Evolutionary conservation across 768 basidiomycete species (phyloP).

Genomic region (Kwoniella pini): DNA sequence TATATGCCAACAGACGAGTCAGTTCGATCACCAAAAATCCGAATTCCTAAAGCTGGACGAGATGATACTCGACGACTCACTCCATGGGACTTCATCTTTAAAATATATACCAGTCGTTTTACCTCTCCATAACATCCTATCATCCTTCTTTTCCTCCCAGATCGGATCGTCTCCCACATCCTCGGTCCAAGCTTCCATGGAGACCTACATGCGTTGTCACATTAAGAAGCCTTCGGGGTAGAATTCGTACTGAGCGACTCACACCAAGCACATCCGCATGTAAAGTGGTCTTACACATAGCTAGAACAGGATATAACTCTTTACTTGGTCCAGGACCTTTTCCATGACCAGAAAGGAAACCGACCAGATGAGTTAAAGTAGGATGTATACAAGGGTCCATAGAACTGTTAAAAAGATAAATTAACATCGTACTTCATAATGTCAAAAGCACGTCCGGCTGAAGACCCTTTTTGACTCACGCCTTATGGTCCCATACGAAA

Average conservation of each 20-base stretch:
- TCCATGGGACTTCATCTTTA: conserved; percentile 46
- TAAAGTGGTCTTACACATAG: conserved; percentile 50
- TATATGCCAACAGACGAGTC: neutral
- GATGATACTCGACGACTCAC: conserved; percentile 20
- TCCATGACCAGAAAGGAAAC: conserved; percentile 43
- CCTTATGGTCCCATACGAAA: conserved; percentile 53
- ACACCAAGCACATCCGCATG: conserved; percentile 48
- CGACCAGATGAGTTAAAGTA: conserved; percentile 40
- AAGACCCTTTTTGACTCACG: too few species aligned
- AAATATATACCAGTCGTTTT: conserved; percentile 51
- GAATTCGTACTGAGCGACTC: too few species aligned
- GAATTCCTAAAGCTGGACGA: neutral
- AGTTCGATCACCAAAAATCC: too few species aligned
- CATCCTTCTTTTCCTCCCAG: conserved; percentile 49
- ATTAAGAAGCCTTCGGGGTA: too few species aligned
- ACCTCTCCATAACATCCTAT: conserved; percentile 49
- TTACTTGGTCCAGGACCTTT: conserved; percentile 50
- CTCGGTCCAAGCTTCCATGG: conserved; percentile 50
- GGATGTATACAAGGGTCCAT: conserved; percentile 54
- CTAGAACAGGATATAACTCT: conserved; percentile 47
- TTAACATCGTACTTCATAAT: neutral
- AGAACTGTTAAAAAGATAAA: conserved; percentile 16
- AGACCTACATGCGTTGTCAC: too few species aligned
- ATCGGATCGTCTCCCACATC: conserved; percentile 42
- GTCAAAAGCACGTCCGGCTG: neutral